Evolutionary conservation across 169 alveolate genomes (phyloP).

Genomic region (Theileria parva): DNA sequence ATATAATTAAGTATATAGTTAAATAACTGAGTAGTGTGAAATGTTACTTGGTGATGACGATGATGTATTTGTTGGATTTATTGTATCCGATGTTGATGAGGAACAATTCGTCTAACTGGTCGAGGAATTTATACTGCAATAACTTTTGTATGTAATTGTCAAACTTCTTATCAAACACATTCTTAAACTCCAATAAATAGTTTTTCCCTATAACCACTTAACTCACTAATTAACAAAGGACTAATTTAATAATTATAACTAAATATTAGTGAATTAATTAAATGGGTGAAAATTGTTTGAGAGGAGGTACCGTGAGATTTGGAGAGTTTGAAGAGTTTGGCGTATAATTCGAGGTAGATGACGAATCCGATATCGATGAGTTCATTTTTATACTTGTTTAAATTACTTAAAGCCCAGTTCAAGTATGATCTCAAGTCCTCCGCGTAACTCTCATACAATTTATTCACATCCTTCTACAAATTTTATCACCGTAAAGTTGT

Average conservation of each 20-base stretch:
- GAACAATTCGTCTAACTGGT: constrained; percentile 41
- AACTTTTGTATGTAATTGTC: constrained; percentile 45
- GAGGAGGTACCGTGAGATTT: constrained; percentile 26
- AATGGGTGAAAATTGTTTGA: neutral
- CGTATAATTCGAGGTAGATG: constrained; percentile 51
- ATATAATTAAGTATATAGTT: too few species aligned
- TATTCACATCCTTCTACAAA: neutral
- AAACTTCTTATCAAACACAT: constrained; percentile 39
- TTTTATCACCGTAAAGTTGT: too few species aligned
- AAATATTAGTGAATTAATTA: too few species aligned
- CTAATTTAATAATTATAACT: neutral
- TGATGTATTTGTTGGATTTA: constrained; percentile 21
- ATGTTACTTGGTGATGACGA: constrained; percentile 29
- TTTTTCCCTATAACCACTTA: constrained; percentile 25
- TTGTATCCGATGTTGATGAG: constrained; percentile 40
- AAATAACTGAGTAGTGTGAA: too few species aligned
- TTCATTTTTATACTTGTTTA: constrained; percentile 49
- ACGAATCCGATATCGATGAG: constrained; percentile 65
- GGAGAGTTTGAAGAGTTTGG: constrained; percentile 50
- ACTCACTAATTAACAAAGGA: neutral
- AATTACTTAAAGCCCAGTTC: constrained; percentile 63
- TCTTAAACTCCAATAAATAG: constrained; percentile 43
- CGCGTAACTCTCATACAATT: constrained; percentile 10
- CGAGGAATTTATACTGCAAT: constrained; percentile 30
- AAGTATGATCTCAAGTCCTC: constrained; percentile 31